phyloP scores from a whole-genome alignment of 371 early-diverging fungal genomes.

The Mucor circinelloides region DNA sequence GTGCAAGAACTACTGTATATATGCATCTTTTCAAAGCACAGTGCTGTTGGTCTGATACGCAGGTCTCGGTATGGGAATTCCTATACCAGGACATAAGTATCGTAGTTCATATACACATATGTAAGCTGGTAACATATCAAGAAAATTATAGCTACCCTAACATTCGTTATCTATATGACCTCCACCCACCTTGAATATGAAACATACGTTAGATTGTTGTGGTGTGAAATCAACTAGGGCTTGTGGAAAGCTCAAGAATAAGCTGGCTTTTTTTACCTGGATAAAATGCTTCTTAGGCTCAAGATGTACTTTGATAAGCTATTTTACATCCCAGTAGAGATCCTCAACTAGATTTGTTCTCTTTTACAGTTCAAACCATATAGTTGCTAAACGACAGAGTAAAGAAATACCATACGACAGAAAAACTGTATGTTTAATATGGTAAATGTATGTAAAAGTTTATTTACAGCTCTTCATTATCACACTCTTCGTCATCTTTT shows the following conservation, averaged over 20 bases:
- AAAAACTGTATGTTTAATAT: constrained; percentile 17
- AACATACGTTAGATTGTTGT: neutral
- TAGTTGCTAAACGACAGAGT: constrained; percentile 15
- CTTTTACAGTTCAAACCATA: constrained; percentile 17
- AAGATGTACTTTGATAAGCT: constrained; percentile 15
- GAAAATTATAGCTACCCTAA: constrained; percentile 13
- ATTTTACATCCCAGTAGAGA: constrained; percentile 15
- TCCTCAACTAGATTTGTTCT: constrained; percentile 14
- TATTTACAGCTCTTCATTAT: constrained; percentile 1
- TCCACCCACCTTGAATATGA: too few species aligned
- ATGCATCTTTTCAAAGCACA: too few species aligned
- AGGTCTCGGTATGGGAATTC: too few species aligned
- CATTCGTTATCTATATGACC: constrained; percentile 13
- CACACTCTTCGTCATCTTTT: neutral
- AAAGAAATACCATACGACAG: constrained; percentile 14
- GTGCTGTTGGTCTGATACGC: too few species aligned
- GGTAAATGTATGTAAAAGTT: constrained; percentile 12
- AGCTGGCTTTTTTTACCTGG: constrained; percentile 15
- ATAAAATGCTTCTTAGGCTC: constrained; percentile 15
- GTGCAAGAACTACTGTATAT: too few species aligned
- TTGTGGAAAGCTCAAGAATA: constrained; percentile 19
- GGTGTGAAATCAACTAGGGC: constrained; percentile 13
- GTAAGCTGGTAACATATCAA: constrained; percentile 14
- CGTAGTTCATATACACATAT: constrained; percentile 14
- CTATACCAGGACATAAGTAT: constrained; percentile 3